Conservation (phyloP, 805 yeast species). For the Pachysolen tannophilus region DNA sequence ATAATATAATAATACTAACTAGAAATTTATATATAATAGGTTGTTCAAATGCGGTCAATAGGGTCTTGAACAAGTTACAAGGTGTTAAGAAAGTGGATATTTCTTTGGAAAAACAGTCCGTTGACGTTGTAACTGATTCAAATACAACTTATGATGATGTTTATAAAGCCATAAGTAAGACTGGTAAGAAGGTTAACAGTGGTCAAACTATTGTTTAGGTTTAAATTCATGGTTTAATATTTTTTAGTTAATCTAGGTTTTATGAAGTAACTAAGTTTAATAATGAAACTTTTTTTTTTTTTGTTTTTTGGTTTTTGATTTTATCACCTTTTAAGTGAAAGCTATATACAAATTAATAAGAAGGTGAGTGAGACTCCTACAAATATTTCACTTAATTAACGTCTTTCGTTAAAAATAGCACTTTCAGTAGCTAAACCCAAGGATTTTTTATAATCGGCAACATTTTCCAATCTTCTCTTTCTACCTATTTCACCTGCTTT, state of each 20-base stretch:
- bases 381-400: too few species aligned
- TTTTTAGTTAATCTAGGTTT: too few species aligned
- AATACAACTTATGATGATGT: constrained; percentile 66
- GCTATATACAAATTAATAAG: too few species aligned
- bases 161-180: constrained; percentile 73
- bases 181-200: constrained; percentile 75
- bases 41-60: constrained; percentile 80
- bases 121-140: constrained; percentile 58
- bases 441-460: constrained; percentile 22
- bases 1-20: background rate
- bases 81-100: constrained; percentile 72
- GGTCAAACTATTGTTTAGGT: constrained; percentile 50
- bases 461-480: constrained; percentile 40
- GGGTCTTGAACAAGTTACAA: constrained; percentile 59
- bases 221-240: too few species aligned
- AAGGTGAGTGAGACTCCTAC: too few species aligned
- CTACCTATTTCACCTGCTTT: constrained; percentile 81
- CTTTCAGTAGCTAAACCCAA: constrained; percentile 16
- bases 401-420: constrained; percentile 7
- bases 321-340: too few species aligned
- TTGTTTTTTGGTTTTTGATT: too few species aligned
- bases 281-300: too few species aligned
- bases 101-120: constrained; percentile 74
- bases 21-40: constrained; percentile 28
- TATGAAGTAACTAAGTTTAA: too few species aligned